Evolutionary conservation across 495 filamentous ascomycete genomes (phyloP), one percentile per base, ranked within the genome.

Genomic region (Pyrenula massariospora): DNA sequence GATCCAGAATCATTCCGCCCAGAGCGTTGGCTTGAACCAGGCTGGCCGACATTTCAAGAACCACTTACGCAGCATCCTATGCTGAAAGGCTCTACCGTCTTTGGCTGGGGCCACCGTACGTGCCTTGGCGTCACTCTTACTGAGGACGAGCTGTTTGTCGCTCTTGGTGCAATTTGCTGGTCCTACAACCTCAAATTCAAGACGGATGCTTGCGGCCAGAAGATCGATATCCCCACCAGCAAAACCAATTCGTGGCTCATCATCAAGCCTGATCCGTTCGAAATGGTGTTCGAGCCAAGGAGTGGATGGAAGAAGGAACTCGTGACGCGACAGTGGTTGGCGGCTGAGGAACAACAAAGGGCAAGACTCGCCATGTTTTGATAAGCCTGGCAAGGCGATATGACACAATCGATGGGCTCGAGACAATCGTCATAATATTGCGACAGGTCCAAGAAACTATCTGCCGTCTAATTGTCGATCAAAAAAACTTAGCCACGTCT

Each of bases 21-120:
- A 2, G 62, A 62, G n/a, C 63, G 70, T 47, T 73, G 69, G 70
- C 59, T 72, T 1, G 60, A 68, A 22, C 52, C 79, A 0, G 54
- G 60, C 2, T 84, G 57, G 54, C 67, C 69, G 2, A 81, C 78
- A 1, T 84, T 76, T 64, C 72, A 73, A 53, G 79, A 77, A 54
- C 80, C 82, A 0, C 66, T 84, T 1, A 73, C 74, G 0, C 25
- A 69, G 24, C 73, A 77, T 60, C 80, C 80, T 3, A 83, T 75
- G 56, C 77, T 84, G 10, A 63, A 69, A 22, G 75, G 76, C 63
- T 63, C 0, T 69, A 63, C 57, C 53, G 60, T 19, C 63, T 71
- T 71, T 50, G 67, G 67, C 5, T 66, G 56, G 53, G 67, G 69
- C 8, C 60, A 63, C 23, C 64, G 70, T 22, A 57, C 65, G n/a